A percentile compares a stretch with the other conserved stretches of the same genome.
phyloP scores from a whole-genome alignment of 1,139 yeast species.

The Sugiyamaella japonica region DNA sequence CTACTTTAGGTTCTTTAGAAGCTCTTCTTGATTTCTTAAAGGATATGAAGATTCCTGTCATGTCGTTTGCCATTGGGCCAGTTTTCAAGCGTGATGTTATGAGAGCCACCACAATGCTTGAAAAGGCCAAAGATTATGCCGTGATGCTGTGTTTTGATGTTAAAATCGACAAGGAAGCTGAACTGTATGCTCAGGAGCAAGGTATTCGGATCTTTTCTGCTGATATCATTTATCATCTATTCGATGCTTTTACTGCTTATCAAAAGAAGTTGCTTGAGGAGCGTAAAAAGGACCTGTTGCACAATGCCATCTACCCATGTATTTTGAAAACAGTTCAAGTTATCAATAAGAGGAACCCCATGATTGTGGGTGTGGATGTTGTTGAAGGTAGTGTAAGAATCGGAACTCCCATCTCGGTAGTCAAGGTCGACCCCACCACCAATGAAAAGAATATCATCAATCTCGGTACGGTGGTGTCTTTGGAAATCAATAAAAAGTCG shows the following conservation, averaged over 20 bases:
- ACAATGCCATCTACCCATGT: conserved; percentile 91
- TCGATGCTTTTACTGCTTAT: conserved; percentile 91
- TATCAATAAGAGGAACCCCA: conserved; percentile 97
- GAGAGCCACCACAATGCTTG: conserved; percentile 96
- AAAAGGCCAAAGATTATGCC: conserved; percentile 92
- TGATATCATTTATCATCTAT: conserved; percentile 92
- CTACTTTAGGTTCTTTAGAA: conserved; percentile 96
- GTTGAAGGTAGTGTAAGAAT: conserved; percentile 83
- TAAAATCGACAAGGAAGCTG: conserved; percentile 95
- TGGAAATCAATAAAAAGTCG: conserved; percentile 93
- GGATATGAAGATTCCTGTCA: conserved; percentile 98
- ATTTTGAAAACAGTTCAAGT: conserved; percentile 92
- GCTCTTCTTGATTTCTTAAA: conserved; percentile 95
- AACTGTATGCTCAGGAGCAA: conserved; percentile 93
- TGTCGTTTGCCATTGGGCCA: conserved; percentile 98
- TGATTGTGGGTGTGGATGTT: conserved; percentile 99
- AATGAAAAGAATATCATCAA: conserved; percentile 71
- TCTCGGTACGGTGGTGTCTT: conserved; percentile 80
- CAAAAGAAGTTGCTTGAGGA: conserved; percentile 84
- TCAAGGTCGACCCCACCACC: conserved; percentile 82
- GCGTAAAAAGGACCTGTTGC: conserved; percentile 86
- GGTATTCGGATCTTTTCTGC: conserved; percentile 91
- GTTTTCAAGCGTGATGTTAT: conserved; percentile 96
- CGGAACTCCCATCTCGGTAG: conserved; percentile 96
- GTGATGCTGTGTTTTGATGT: conserved; percentile 98